Base-by-base conservation (phyloP, 345 rosid species). In the Eucalyptus leucophloia region DNA sequence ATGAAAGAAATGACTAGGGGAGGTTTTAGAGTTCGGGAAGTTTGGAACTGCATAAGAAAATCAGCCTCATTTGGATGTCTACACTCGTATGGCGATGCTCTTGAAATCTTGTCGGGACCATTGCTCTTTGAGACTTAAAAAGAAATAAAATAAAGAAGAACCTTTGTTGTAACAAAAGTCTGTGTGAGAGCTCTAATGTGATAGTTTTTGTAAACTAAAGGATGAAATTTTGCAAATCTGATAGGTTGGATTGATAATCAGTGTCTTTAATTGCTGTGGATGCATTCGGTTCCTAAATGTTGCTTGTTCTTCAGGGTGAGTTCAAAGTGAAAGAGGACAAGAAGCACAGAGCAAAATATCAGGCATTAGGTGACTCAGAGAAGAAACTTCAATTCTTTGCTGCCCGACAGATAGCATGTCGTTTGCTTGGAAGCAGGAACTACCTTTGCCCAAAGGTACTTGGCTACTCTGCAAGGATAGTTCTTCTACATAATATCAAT, bases 391-490 rank as follows among this genome's bases (percentile, higher is more conserved):
- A 93, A 87, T 96, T 97, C 92, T 98, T 92, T 91, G 88, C 98
- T 87, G 97, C 99, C 92, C 94, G 99, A 69, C 99, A 97, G 93
- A 93, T 98, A 89, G 98, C 95, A 30, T 98, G 99, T 51, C 92
- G 98, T 45, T 89, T 98, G 91, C 96, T 98, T 89, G 99, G 99
- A 88, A 98, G 99, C 90, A 93, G 95, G 86, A 97, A 96, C 90
- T 97, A 98, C 93, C 96, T 97, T 88, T 97, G 99, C 91, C 98
- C 92, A 91, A 98, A 95, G 98, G 99, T 98, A 89, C 58, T 60
- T 88, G 86, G 21, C 49, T 88, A 14, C 54, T 89, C 50, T 87
- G 54, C 42, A 3, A 49, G 18, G 45, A 18, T 62, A 72, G 88
- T 60, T 45, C 44, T 86, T 87, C 85, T 34, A 10, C 44, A 16